Evolutionary conservation across 2,329 filamentous ascomycete genomes (phyloP), one percentile per base, ranked within the genome.

Genomic region (Fusarium longipes): DNA sequence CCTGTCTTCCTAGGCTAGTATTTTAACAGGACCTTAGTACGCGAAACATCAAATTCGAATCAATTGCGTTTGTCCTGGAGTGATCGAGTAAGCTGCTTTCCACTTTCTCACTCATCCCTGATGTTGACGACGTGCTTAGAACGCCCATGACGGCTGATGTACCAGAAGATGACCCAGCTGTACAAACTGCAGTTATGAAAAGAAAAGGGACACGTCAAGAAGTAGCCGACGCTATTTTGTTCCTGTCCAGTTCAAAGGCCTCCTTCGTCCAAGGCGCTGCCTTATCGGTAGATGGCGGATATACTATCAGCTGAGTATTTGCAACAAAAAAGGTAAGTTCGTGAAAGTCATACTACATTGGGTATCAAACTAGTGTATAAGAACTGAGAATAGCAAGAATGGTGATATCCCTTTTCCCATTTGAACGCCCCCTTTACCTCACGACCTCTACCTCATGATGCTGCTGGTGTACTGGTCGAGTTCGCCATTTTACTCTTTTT

Each of bases 401-500:
- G 39, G 38, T 15, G 30, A 38, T 36, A n/a, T 49, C 36, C 42
- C 22, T 51, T 45, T 38, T 18, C 50, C 42, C 27, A 25, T 15
- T 10, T 38, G 14, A 66, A 67, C 52, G 62, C 57, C 65, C n/a
- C 39, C 40, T 12, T 43, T 9, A 39, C 32, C 12, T 17, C 39
- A 6, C 20, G 45, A 57, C 3, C 44, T 43, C 39, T 52, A 7
- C 15, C 20, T 64, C 39, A 70, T n/a, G 74, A 77, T 14, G 74
- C 75, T 15, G 75, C 72, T 5, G 77, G 78, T 24, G 78, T 79
- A 25, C 70, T 72, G 15, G 74, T 76, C 25, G 57, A 61, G 62
- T 74, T 71, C 52, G 77, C 75, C 70, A 80, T 77, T 70, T 83
- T 85, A 68, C 82, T 84, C 78, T 85, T 85, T 67, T 81, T 78